Conservation (phyloP, 768 basidiomycete species). For the Antrodiella citrinella region DNA sequence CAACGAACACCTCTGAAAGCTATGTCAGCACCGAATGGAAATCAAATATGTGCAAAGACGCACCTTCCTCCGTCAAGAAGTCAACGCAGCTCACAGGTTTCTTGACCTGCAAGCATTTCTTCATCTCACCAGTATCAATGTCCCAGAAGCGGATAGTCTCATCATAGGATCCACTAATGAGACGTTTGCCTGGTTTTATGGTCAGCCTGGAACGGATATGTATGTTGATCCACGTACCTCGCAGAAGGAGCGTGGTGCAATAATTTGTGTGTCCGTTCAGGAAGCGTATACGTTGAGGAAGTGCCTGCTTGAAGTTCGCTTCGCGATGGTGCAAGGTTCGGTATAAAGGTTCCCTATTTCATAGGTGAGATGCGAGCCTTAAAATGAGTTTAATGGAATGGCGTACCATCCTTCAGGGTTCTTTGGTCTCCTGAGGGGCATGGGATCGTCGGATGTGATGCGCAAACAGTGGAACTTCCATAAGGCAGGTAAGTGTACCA, state of each 20-base stretch:
- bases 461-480: slow-evolving; percentile 73
- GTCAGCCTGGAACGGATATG: too few species aligned
- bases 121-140: slow-evolving; percentile 54
- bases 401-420: slow-evolving; percentile 68
- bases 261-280: slow-evolving; percentile 81
- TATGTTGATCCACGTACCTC: too few species aligned
- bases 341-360: slow-evolving; percentile 56
- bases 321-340: slow-evolving; percentile 80
- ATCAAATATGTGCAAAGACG: slow-evolving; percentile 10
- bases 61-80: slow-evolving; percentile 74
- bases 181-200: slow-evolving; percentile 63
- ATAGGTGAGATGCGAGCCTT: not conserved
- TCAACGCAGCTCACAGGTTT: slow-evolving; percentile 90
- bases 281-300: slow-evolving; percentile 73
- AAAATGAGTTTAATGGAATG: slow-evolving; percentile 1
- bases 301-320: slow-evolving; percentile 67
- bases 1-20: slow-evolving; percentile 72
- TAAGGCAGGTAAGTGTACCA: slow-evolving; percentile 55
- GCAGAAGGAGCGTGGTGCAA: slow-evolving; percentile 72
- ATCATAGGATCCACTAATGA: slow-evolving; percentile 88
- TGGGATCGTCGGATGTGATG: slow-evolving; percentile 66
- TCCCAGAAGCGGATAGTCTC: slow-evolving; percentile 94
- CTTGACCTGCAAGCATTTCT: slow-evolving; percentile 76
- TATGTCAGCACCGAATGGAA: not conserved
- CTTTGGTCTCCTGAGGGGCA: slow-evolving; percentile 52